These are phyloP conservation scores for Termitomyces sp. DNA, from an alignment of 768 basidiomycete species.

Conservation along the genomic window DNA sequence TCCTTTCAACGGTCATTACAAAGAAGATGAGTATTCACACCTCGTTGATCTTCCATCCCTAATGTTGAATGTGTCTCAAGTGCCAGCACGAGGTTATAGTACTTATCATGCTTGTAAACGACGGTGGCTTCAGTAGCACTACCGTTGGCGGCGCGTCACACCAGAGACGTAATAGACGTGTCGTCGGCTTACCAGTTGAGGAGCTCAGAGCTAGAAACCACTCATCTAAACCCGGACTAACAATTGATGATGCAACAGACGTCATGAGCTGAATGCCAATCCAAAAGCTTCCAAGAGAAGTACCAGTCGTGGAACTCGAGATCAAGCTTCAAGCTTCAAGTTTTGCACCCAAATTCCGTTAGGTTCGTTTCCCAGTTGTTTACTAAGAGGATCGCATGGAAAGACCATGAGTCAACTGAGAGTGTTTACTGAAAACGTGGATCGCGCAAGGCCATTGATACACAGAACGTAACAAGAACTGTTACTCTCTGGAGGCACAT, in stretches of 20 bases:
- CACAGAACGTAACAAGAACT: too few species aligned
- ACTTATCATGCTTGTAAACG: constrained; percentile 23
- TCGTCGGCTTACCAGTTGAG: constrained; percentile 31
- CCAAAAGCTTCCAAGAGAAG: background rate
- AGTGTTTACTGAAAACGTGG: background rate
- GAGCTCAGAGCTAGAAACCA: constrained; percentile 22
- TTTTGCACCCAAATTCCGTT: background rate
- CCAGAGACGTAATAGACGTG: too few species aligned
- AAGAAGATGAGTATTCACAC: constrained; percentile 13
- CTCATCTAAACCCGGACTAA: too few species aligned
- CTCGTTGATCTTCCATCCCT: constrained; percentile 44
- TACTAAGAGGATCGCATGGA: background rate
- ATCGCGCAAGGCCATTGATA: background rate
- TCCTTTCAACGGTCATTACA: background rate
- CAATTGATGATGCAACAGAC: background rate
- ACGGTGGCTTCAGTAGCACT: constrained; percentile 46
- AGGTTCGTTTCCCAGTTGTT: background rate
- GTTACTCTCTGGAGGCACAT: too few species aligned
- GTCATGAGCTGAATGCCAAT: constrained; percentile 37
- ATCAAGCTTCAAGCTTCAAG: too few species aligned
- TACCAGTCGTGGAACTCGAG: too few species aligned
- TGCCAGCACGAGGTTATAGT: constrained; percentile 45
- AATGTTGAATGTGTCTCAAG: constrained; percentile 52
- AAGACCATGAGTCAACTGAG: background rate
- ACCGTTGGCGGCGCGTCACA: background rate